These are phyloP conservation scores for Mycena indigotica DNA, from an alignment of 768 basidiomycete genomes.

Conservation along the genomic window DNA sequence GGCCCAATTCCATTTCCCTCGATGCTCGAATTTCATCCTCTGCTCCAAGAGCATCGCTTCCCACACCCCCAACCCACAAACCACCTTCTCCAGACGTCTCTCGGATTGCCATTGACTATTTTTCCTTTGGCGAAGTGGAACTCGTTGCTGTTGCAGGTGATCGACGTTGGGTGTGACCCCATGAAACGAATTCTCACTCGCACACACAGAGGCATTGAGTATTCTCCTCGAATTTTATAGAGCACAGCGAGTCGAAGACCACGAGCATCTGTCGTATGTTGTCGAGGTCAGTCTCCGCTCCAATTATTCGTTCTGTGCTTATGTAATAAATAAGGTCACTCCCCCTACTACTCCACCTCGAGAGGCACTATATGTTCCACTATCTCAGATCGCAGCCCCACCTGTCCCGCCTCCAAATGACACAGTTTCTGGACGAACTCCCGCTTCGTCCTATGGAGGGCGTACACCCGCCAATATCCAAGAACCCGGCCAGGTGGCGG, in stretches of 20 bases:
- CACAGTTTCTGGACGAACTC: slow-evolving; percentile 48
- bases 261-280: slow-evolving; percentile 54
- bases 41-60: slow-evolving; percentile 74
- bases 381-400: slow-evolving; percentile 33
- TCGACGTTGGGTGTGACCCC: slow-evolving; percentile 12
- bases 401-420: slow-evolving; percentile 26
- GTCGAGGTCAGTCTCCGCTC: slow-evolving; percentile 45
- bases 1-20: slow-evolving; percentile 71
- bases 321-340: slow-evolving; percentile 40
- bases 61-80: slow-evolving; percentile 79
- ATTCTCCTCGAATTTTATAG: slow-evolving; percentile 76
- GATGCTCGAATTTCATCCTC: slow-evolving; percentile 73
- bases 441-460: slow-evolving; percentile 63
- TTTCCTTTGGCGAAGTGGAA: slow-evolving; percentile 62
- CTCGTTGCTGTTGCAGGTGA: slow-evolving; percentile 62
- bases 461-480: slow-evolving; percentile 49
- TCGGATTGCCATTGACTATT: slow-evolving; percentile 68
- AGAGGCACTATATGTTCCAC: slow-evolving; percentile 32
- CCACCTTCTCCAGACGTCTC: slow-evolving; percentile 70
- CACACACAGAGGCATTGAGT: slow-evolving; percentile 56
- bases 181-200: slow-evolving; percentile 5
- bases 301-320: neutral
- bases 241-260: slow-evolving; percentile 55
- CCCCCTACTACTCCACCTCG: slow-evolving; percentile 44
- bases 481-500: slow-evolving; percentile 17